Base-by-base conservation (phyloP, 768 basidiomycete species). In the Calocybe gangraenosa region DNA sequence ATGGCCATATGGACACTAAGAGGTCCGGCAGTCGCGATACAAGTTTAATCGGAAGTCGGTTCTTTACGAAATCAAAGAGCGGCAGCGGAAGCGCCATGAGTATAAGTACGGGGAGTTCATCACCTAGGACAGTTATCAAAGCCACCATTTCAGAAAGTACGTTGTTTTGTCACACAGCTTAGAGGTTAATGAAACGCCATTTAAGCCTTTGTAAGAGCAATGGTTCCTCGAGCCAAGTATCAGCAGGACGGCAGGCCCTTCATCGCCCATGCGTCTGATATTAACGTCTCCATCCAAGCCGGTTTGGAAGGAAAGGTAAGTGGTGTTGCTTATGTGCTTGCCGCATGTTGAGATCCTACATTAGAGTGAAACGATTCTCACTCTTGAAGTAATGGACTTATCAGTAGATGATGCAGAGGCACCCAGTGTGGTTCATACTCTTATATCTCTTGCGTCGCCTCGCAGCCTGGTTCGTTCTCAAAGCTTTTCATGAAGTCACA, bases 41-140 rank as follows among this genome's bases (percentile, higher is more conserved):
- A 22, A 84, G 80, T 57, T 63, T 92, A 40, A 85, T 92, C 44
- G 90, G 88, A 30, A 91, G 89, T 54, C 78, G 81, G 25, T 93
- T 81, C 64, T 89, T 90, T 49, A 66, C 73, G 0, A 76, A 73
- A 50, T 79, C 78, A n/a, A 64, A 66, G 23, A 71, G 67, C 40
- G 71, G 67, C 31, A 74, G 68, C 49, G 68, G 63, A 25, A 71
- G 68, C 51, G 64, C 63, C 14, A 48, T 61, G 20, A 65, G 58
- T 42, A 58, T 56, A 34, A 57, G 58, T 34, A 40, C 58, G 37
- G 44, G 55, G 35, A 20, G 33, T 19, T 54, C 56, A 41, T 50
- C 50, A 8, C 68, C 68, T 33, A 75, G 77, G 58, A 73, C 64
- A 1, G 67, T 76, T 5, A 54, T 84, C 7, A 84, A 80, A 56